Evolutionary conservation across 1,284 basidiomycete genomes (phyloP).

Genomic region (Apiotrichum gamsii): DNA sequence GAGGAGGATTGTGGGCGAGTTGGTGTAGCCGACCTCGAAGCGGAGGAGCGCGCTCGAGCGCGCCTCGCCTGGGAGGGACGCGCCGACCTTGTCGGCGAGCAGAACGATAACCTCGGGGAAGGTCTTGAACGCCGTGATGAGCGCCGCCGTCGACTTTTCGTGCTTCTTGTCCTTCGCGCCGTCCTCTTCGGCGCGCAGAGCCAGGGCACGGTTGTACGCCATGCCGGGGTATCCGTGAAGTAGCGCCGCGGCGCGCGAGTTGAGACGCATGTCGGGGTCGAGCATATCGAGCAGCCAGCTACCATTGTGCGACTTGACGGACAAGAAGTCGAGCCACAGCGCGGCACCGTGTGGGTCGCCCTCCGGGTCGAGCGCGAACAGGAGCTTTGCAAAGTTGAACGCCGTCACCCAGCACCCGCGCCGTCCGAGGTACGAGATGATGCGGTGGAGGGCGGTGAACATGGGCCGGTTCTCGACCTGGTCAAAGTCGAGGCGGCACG

Average conservation of each 20-base stretch:
- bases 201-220: conserved; percentile 68
- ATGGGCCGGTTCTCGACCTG: conserved; percentile 46
- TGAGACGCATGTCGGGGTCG: conserved; percentile 47
- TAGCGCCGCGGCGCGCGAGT: conserved; percentile 47
- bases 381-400: conserved; percentile 77
- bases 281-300: conserved; percentile 71
- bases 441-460: conserved; percentile 61
- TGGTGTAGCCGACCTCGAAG: conserved; percentile 61
- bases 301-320: conserved; percentile 69
- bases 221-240: conserved; percentile 69
- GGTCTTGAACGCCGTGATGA: conserved; percentile 63
- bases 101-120: conserved; percentile 76
- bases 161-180: conserved; percentile 54
- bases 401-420: conserved; percentile 79
- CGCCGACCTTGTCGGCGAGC: conserved; percentile 74
- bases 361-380: conserved; percentile 73
- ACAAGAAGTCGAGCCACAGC: conserved; percentile 76
- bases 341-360: conserved; percentile 77
- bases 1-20: conserved; percentile 48
- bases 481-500: conserved; percentile 78
- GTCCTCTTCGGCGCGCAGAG: conserved; percentile 58
- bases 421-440: conserved; percentile 74
- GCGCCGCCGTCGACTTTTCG: conserved; percentile 58
- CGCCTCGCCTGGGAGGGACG: conserved; percentile 57
- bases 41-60: conserved; percentile 59